A percentile compares a stretch with the other conserved stretches of the same genome.
Conservation (phyloP, 306 rosid species). For the Cucumis hystrix region DNA sequence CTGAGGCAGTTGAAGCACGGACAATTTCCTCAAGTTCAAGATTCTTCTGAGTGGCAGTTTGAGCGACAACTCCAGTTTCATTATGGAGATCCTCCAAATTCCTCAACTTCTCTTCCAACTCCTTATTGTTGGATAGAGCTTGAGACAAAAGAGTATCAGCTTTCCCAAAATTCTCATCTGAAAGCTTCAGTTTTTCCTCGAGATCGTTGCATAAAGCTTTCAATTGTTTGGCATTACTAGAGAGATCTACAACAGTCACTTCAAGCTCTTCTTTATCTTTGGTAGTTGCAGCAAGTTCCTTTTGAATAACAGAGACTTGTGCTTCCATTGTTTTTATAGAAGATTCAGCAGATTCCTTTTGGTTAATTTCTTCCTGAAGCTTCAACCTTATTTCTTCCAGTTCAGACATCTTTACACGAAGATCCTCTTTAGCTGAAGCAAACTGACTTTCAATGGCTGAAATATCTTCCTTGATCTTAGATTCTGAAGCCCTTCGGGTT, state of each 20-base stretch:
- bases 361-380: conserved; percentile 48
- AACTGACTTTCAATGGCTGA: conserved; percentile 42
- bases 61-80: conserved; percentile 49
- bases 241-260: conserved; percentile 39
- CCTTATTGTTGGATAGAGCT: conserved; percentile 51
- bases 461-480: conserved; percentile 61
- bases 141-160: conserved; percentile 62
- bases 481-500: conserved; percentile 42
- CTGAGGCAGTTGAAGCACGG: conserved; percentile 40
- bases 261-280: conserved; percentile 41
- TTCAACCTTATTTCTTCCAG: conserved; percentile 43
- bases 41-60: conserved; percentile 49
- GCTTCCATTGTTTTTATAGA: conserved; percentile 35
- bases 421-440: conserved; percentile 53
- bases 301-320: conserved; percentile 23
- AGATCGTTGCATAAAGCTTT: conserved; percentile 42
- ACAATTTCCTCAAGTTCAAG: conserved; percentile 59
- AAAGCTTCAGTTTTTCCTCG: conserved; percentile 52
- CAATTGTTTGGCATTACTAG: conserved; percentile 22
- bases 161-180: conserved; percentile 43
- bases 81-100: conserved; percentile 54
- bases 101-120: conserved; percentile 72
- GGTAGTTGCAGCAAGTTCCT: conserved; percentile 31
- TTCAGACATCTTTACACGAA: conserved; percentile 43
- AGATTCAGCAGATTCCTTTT: conserved; percentile 44